A percentile compares a stretch with the other conserved stretches of the same genome.
Evolutionary conservation across 2,329 filamentous ascomycete species (phyloP).

Genomic region (Botrytis cinerea): DNA sequence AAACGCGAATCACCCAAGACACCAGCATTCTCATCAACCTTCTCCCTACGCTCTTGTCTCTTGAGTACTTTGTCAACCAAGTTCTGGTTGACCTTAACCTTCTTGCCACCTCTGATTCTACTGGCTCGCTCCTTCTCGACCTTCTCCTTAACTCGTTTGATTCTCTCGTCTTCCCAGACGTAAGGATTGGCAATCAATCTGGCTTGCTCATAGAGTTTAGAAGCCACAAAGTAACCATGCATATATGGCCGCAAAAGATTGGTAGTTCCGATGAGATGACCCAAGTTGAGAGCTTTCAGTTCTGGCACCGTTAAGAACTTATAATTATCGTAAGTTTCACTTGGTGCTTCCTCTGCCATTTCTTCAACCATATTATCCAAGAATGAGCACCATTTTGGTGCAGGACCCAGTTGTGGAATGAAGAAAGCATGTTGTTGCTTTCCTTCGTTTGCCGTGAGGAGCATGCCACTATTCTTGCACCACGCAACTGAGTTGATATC

Average conservation of each 20-base stretch:
- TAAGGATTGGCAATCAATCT: conserved; percentile 91
- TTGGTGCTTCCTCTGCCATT: conserved; percentile 82
- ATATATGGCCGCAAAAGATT: conserved; percentile 92
- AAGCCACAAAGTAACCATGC: conserved; percentile 98
- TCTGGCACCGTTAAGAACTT: conserved; percentile 94
- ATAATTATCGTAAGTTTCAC: conserved; percentile 96
- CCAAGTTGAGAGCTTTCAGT: conserved; percentile 79
- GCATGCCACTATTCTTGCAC: conserved; percentile 90
- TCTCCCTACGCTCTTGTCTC: conserved; percentile 60
- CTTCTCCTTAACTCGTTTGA: conserved; percentile 89
- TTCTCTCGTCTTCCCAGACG: conserved; percentile 87
- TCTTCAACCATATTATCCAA: conserved; percentile 97
- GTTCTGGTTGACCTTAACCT: conserved; percentile 93
- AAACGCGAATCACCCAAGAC: conserved; percentile 86
- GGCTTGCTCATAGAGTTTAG: conserved; percentile 93
- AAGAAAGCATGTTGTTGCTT: conserved; percentile 94
- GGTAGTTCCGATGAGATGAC: conserved; percentile 87
- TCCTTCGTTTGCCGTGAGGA: conserved; percentile 95
- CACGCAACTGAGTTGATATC: conserved; percentile 94
- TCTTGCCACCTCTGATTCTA: conserved; percentile 91
- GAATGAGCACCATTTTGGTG: conserved; percentile 95
- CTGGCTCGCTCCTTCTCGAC: conserved; percentile 96
- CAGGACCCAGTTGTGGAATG: conserved; percentile 88
- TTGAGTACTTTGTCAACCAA: conserved; percentile 73
- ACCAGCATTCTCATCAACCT: conserved; percentile 60